Evolutionary conservation across 352 stramenopile species (phyloP), one percentile per base, ranked within the genome.

Genomic region (Globisporangium mamillatum): DNA sequence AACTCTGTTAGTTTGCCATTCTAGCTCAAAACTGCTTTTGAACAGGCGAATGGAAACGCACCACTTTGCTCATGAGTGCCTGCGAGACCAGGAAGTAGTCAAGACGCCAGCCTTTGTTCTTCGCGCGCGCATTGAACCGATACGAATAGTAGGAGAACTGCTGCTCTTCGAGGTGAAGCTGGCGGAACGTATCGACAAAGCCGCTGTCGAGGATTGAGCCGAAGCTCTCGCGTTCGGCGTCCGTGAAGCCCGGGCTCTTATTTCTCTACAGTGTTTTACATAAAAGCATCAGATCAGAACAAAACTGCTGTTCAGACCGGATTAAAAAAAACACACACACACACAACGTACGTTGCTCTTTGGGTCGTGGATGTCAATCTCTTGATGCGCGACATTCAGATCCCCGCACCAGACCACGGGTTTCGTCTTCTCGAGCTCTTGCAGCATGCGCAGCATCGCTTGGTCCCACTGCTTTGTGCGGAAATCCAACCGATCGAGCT

Each of bases 301-400:
- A 32, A 32, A 32, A 32, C 29, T 32, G 29, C 29, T 32, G 29
- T 32, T 32, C 29, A 32, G 29, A 32, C 29, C 29, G 4, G 29
- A 32, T 32, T 32, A 4, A 32, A 32, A 32, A 32, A 32, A 32
- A 32, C 1, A 27, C 22, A 24, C 25, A 24, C 25, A 29, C 27
- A 29, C 29, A 32, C 29, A 32, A 48, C 75, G 46, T 73, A 89
- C 80, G 68, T 95, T 95, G 52, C 75, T 74, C 68, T 93, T 93
- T 46, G 88, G 88, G 75, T 95, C 84, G 68, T 95, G 88, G 63
- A 95, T 95, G 70, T 95, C 88, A 56, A 95, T 94, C 63, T 95
- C 88, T 74, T 95, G 69, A 77, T 95, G 82, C 32, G 88, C 88
- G 60, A 95, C 88, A 69, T 95, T 95, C 58, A 95, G 65, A 64